Percentiles rank a stretch among this genome's conserved stretches.
Conservation (phyloP, 2,329 filamentous ascomycete species). For the Byssoonygena ceratinophila region DNA sequence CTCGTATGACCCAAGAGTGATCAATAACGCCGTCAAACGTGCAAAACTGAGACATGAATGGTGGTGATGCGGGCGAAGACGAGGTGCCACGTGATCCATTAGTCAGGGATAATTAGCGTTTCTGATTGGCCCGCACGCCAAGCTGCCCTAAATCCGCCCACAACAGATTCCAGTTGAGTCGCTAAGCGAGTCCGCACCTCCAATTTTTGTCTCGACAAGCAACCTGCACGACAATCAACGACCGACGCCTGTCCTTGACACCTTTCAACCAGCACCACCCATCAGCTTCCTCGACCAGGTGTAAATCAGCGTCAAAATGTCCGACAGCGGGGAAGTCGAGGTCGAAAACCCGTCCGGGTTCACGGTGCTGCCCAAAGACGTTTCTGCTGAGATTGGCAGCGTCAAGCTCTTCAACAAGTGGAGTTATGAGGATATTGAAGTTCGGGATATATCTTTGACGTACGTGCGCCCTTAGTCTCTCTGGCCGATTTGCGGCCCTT, state of each 20-base stretch:
- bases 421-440: conserved; percentile 98
- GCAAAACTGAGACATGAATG: too few species aligned
- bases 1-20: too few species aligned
- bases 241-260: conserved; percentile 22
- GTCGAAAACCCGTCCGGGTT: conserved; percentile 66
- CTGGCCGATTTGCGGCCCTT: conserved; percentile 15
- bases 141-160: conserved; percentile 31
- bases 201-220: conserved; percentile 29
- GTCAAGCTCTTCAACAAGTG: conserved; percentile 98
- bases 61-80: too few species aligned
- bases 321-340: conserved; percentile 90
- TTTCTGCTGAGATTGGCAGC: conserved; percentile 76
- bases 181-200: conserved; percentile 36
- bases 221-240: conserved; percentile 24
- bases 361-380: conserved; percentile 84
- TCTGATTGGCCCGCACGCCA: conserved; percentile 3
- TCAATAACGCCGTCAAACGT: too few species aligned
- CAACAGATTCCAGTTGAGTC: conserved; percentile 19
- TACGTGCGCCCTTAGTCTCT: too few species aligned
- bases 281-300: conserved; percentile 31
- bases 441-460: conserved; percentile 99
- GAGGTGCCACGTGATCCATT: background rate
- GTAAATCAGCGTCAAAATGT: conserved; percentile 57
- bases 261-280: conserved; percentile 25
- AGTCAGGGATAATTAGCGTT: background rate